Evolutionary conservation across 176 grass and related monocot species (phyloP), one percentile per base, ranked within the genome.

Genomic region (Rhipidocladum racemiflorum): DNA sequence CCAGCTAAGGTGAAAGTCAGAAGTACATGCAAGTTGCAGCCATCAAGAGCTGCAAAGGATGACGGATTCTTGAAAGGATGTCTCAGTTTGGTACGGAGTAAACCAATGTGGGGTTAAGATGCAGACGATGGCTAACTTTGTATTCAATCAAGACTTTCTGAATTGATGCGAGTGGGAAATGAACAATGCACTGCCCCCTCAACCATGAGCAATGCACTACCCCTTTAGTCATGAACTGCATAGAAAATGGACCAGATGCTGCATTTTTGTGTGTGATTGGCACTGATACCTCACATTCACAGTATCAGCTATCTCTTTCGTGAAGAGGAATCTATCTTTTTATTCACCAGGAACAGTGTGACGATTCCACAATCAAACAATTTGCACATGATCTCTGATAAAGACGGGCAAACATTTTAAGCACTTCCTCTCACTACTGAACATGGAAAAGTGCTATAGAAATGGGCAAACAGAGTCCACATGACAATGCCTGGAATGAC

Each of bases 291-390:
- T 35, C 11, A 34, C 32, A 34, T 0, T 51, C 45, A 73, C 9
- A 35, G 16, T n/a, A 12, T 67, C 62, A 79, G 13, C 28, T 51
- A 51, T 46, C 46, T 68, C 48, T 60, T 67, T 81, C 49, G 14
- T 28, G 16, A 46, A 78, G 55, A 21, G 29, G 81, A 73, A 84
- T 79, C 36, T 78, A 84, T 79, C 36, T 78, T 88, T 68, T 83
- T 78, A 71, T 65, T 88, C 18, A 43, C 57, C 46, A 46, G 29
- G 4, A 74, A 21, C 74, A 18, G 46, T 69, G 32, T 7, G 27
- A 48, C 45, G 67, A 46, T 83, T 65, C 74, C 51, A 78, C 25
- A 48, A 78, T 51, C 46, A 40, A 38, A 53, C n/a, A 32, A 35
- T 16, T 44, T n/a, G 38, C 74, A 84, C 81, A 79, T 88, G 56